Base-by-base conservation (phyloP, 352 stramenopile species). In the Aphanomyces invadans region DNA sequence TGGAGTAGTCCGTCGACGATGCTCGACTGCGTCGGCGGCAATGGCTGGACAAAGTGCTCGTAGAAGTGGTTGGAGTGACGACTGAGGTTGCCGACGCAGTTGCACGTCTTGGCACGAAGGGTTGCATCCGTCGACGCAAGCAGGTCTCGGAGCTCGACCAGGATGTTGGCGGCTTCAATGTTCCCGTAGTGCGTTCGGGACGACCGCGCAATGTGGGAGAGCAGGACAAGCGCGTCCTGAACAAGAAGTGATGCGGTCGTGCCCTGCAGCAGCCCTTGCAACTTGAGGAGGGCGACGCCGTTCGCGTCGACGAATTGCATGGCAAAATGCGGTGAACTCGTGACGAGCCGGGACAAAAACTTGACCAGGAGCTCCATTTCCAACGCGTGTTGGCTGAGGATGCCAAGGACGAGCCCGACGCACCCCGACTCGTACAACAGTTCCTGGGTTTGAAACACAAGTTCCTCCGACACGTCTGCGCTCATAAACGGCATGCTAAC, bases 11-110 rank as follows among this genome's bases (percentile, higher is more conserved):
- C 73, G n/a, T 81, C 70, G 0, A 96, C 26, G 32, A 95, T 61
- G 0, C 76, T 83, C 11, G 66, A 44, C 3, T 71, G 62, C 1
- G 55, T n/a, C 39, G 29, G 48, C 29, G 31, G 29, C 28, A 62
- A 66, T 3, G 60, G 54, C 29, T 51, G 57, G 25, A 71, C 65
- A 10, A 97, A 81, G 11, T 81, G 74, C 2, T 73, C 69, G 61
- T 97, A 98, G 59, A 97, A 97, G 17, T 81, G 68, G 4, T 79
- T 86, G n/a, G 86, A 96, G 71, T 97, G 88, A 11, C 87, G 80
- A 56, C 90, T 97, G 17, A 98, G 76, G 49, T 97, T 97, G 7
- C 92, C 92, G 38, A 98, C 77, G 54, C 94, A 94, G 62, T 97
- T 96, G 54, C 95, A 88, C 0, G 78, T 72, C 69, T 96, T 97